These are phyloP conservation scores for Penicillium sp. DNA, from an alignment of 2,329 filamentous ascomycete species.

Conservation along the genomic window DNA sequence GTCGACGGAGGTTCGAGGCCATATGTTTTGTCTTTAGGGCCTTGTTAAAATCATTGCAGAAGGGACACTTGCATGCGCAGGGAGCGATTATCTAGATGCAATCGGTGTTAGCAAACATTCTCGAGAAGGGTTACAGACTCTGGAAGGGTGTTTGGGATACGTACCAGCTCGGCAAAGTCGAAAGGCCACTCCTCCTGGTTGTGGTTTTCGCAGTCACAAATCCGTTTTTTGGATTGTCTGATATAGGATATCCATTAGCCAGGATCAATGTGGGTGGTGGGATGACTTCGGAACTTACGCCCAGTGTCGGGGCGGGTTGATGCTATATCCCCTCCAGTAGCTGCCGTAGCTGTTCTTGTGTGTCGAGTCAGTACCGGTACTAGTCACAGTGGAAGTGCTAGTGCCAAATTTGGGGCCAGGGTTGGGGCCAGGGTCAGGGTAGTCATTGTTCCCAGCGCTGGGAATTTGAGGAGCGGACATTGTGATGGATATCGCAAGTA, in stretches of 20 bases:
- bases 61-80: background rate
- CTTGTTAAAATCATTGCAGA: background rate
- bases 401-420: background rate
- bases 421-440: background rate
- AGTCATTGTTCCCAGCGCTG: background rate
- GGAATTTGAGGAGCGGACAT: background rate
- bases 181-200: background rate
- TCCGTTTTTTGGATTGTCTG: fast-evolving
- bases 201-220: background rate
- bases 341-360: background rate
- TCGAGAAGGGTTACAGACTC: background rate
- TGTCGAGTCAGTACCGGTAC: too few relatives aligned
- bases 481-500: background rate
- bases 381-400: background rate
- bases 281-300: background rate
- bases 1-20: background rate
- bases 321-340: background rate
- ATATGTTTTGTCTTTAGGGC: background rate
- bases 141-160: background rate
- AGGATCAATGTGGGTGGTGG: background rate
- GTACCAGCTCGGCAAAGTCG: background rate
- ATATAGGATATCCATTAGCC: background rate
- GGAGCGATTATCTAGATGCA: background rate
- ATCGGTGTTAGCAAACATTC: background rate
- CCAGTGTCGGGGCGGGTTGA: background rate